Base-by-base conservation (phyloP, 2,329 filamentous ascomycete genomes). In the Cercospora sojina region DNA sequence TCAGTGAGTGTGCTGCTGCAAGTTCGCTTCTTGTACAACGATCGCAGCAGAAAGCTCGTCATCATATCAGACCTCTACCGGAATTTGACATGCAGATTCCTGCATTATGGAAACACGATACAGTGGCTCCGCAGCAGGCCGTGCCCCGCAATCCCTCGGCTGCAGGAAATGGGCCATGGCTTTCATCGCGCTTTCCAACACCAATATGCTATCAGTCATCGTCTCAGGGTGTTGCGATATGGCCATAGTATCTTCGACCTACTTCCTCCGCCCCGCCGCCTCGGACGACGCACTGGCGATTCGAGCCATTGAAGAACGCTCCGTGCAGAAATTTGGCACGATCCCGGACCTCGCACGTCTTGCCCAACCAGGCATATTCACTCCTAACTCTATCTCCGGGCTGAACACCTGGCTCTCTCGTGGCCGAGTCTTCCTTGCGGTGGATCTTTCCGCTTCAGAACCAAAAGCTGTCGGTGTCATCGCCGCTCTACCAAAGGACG, bases 291-390 rank as follows among this genome's bases (percentile, higher is more conserved):
- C 35, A 4, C 13, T 12, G 9, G 31, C 27, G 16, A 57, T 67
- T 8, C 18, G 23, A 38, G 13, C 10, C 12, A 62, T 67, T 27
- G 58, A 49, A 47, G 12, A 23, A 9, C 13, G 35, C 10, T 58
- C 66, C n/a, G 35, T 29, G 3, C 18, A 25, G 6, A 64, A 63
- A 18, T 68, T 68, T 25, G 6, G 38, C 41, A 32, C 35, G 5
- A 66, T 68, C 23, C 64, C 66, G 10, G 55, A 66, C n/a, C 61
- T 66, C 2, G 60, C 64, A 18, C 29, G 64, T 53, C 56, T 68
- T 1, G 60, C 38, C 5, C 18, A 35, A 51, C 20, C 47, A 6
- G 35, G 53, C 10, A 25, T 16, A 18, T 25, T 60, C 5, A n/a
- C 63, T 12, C 29, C 25, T 12, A 58, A 32, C 18, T 31, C 53